phyloP scores from a whole-genome alignment of 2,329 filamentous ascomycete genomes.

The Aspergillus sp. region DNA sequence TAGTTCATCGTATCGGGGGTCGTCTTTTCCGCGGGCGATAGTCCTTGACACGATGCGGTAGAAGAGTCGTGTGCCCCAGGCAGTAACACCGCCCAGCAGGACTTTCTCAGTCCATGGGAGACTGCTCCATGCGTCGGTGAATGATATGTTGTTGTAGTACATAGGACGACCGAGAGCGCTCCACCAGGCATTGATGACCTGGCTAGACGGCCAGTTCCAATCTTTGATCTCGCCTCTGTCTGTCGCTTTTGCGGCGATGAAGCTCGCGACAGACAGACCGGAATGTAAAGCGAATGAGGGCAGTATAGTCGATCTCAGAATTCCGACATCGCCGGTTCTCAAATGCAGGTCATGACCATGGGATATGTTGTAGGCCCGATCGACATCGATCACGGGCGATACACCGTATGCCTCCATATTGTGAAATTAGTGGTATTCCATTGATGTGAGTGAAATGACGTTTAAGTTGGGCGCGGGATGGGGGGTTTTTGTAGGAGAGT shows the following conservation, averaged over 20 bases:
- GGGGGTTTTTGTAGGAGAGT: background rate
- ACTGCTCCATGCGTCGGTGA: slow-evolving; percentile 43
- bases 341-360: background rate
- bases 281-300: slow-evolving; percentile 53
- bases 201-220: slow-evolving; percentile 53
- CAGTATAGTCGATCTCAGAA: slow-evolving; percentile 50
- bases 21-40: slow-evolving; percentile 49
- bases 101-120: slow-evolving; percentile 53
- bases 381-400: slow-evolving; percentile 8
- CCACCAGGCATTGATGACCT: slow-evolving; percentile 58
- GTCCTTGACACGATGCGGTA: slow-evolving; percentile 50
- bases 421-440: background rate
- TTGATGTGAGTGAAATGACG: background rate
- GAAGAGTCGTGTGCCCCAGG: slow-evolving; percentile 55
- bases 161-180: slow-evolving; percentile 52
- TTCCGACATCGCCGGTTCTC: slow-evolving; percentile 38
- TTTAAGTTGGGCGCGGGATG: background rate
- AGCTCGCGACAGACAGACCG: slow-evolving; percentile 49
- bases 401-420: slow-evolving; percentile 8
- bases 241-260: slow-evolving; percentile 48
- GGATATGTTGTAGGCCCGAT: background rate
- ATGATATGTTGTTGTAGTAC: slow-evolving; percentile 40
- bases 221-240: slow-evolving; percentile 58
- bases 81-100: slow-evolving; percentile 52
- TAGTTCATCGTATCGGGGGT: slow-evolving; percentile 49